phyloP scores from a whole-genome alignment of 495 filamentous ascomycete genomes.

The Neurospora sp. region DNA sequence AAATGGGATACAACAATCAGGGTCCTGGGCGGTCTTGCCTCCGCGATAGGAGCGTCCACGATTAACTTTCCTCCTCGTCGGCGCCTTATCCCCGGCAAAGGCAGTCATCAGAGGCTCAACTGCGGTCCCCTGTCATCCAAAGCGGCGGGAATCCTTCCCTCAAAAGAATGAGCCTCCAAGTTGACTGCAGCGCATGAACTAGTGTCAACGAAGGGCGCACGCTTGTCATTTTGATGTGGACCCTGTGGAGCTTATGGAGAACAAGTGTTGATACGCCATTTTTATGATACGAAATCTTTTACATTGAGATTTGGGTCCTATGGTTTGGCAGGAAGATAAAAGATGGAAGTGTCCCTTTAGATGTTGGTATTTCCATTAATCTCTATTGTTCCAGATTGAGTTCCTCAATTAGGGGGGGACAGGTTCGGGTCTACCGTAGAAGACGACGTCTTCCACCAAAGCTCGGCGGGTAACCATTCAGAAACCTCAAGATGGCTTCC shows the following conservation, averaged over 20 bases:
- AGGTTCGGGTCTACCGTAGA: not conserved
- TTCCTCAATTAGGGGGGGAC: not conserved
- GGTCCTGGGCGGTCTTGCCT: not conserved
- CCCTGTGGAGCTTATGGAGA: not conserved
- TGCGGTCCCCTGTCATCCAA: not conserved
- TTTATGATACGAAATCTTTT: not conserved
- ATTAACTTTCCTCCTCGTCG: not conserved
- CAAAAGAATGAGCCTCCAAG: not conserved
- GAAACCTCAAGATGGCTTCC: not conserved
- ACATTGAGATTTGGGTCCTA: not conserved
- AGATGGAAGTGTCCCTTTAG: not conserved
- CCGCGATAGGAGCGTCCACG: not conserved
- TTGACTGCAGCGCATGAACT: not conserved
- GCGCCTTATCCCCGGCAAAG: not conserved
- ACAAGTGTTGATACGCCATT: not conserved
- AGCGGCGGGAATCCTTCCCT: not conserved
- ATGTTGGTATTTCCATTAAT: not conserved
- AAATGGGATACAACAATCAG: not conserved
- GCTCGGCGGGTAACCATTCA: not conserved
- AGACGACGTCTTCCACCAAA: not conserved
- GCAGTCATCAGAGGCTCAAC: not conserved
- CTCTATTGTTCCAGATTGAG: not conserved
- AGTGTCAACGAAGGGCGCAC: not conserved
- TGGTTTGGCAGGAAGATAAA: not conserved
- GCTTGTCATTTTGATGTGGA: not conserved